Evolutionary conservation across 805 yeast genomes (phyloP).

Genomic region (Yamadazyma paraphyllophila): DNA sequence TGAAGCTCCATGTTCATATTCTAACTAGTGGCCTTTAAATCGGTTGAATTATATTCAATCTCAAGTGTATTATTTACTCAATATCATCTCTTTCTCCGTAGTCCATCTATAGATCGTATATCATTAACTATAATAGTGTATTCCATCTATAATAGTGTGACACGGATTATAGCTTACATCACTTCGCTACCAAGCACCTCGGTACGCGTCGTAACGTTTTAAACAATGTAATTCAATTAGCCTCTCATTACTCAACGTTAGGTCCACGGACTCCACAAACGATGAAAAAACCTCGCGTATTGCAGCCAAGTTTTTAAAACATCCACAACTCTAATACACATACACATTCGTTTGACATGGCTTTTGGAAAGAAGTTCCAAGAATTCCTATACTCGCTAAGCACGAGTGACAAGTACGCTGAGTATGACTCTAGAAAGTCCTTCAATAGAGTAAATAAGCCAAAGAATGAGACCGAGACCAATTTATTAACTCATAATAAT

Average conservation of each 20-base stretch:
- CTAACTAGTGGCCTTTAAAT: no score
- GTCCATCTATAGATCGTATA: no score
- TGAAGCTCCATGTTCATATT: background rate
- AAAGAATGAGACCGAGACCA: constrained; percentile 26
- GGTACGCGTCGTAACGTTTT: background rate
- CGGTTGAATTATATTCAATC: no score
- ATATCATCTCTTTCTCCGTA: no score
- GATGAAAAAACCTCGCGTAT: constrained; percentile 5
- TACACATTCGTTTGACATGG: constrained; percentile 14
- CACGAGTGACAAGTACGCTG: constrained; percentile 70
- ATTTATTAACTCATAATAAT: constrained; percentile 19
- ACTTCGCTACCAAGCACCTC: no score
- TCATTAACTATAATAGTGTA: no score
- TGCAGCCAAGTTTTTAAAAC: constrained; percentile 3
- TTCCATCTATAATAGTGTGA: no score
- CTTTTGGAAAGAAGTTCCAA: constrained; percentile 40
- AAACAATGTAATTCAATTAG: background rate
- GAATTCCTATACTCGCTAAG: constrained; percentile 63
- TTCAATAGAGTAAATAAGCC: constrained; percentile 44
- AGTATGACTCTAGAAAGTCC: constrained; percentile 51
- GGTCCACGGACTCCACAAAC: background rate
- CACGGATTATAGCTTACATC: no score
- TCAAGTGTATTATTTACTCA: no score
- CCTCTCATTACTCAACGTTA: background rate
- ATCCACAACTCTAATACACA: background rate